Conservation (phyloP, 495 filamentous ascomycete species). For the Lindgomyces ingoldianus region DNA sequence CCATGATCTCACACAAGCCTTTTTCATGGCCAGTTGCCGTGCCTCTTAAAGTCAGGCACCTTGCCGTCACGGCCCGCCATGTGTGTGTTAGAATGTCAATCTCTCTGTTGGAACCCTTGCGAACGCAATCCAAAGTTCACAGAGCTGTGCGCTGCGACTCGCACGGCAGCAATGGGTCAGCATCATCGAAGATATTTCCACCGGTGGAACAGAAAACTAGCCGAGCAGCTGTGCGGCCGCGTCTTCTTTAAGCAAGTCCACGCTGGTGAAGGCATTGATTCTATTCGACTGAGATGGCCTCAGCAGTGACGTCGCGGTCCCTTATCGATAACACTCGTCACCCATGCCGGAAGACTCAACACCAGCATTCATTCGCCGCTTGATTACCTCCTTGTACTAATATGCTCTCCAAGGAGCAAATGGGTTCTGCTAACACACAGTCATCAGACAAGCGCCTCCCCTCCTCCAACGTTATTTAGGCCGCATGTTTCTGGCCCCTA, state of each 20-base stretch:
- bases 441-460: background rate
- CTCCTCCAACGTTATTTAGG: background rate
- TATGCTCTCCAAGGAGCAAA: background rate
- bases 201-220: too few relatives aligned
- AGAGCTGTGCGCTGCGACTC: background rate
- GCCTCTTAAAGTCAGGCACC: background rate
- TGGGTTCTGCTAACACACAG: background rate
- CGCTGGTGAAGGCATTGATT: background rate
- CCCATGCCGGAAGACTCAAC: background rate
- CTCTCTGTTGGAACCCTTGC: too few relatives aligned
- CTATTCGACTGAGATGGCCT: too few relatives aligned
- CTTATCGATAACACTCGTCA: background rate
- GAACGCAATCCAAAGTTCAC: too few relatives aligned
- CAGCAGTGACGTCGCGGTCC: background rate
- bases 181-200: too few relatives aligned
- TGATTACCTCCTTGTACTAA: background rate
- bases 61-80: background rate
- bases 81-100: too few relatives aligned
- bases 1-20: background rate
- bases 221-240: background rate
- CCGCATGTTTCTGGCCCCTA: constrained; percentile 1
- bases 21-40: background rate
- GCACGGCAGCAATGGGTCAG: too few relatives aligned
- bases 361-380: background rate
- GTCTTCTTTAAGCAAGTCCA: background rate